These are phyloP conservation scores for Neofusicoccum ribis DNA, from an alignment of 2,329 filamentous ascomycete genomes.

Conservation along the genomic window DNA sequence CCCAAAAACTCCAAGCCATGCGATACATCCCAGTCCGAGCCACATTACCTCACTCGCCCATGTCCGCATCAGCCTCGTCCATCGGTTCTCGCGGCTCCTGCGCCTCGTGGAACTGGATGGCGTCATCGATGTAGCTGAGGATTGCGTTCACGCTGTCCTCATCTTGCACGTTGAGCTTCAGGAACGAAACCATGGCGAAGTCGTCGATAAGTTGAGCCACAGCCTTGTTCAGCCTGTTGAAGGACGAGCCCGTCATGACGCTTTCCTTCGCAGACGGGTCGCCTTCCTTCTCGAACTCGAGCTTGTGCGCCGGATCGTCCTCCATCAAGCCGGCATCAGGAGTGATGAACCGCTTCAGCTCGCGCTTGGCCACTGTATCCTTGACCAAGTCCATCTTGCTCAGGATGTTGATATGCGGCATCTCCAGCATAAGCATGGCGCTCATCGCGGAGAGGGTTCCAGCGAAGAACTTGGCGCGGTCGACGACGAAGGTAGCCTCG, in stretches of 20 bases:
- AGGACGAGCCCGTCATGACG: conserved; percentile 78
- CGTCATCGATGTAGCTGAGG: conserved; percentile 90
- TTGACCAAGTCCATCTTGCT: conserved; percentile 98
- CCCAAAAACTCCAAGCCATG: conserved; percentile 16
- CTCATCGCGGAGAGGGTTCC: conserved; percentile 96
- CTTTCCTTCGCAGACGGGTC: conserved; percentile 67
- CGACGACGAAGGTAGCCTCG: conserved; percentile 92
- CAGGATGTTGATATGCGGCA: conserved; percentile 93
- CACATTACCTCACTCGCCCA: conserved; percentile 26
- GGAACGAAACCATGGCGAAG: conserved; percentile 96
- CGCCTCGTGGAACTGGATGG: conserved; percentile 89
- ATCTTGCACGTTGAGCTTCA: conserved; percentile 84
- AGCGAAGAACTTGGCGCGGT: conserved; percentile 95
- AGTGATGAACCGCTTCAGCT: conserved; percentile 86
- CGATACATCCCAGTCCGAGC: background rate
- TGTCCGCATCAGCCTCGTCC: conserved; percentile 54
- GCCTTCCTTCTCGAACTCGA: conserved; percentile 22
- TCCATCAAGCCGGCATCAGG: conserved; percentile 82
- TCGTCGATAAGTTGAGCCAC: conserved; percentile 92
- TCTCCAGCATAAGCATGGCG: conserved; percentile 97
- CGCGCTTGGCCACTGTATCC: conserved; percentile 80
- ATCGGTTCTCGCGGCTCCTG: conserved; percentile 85
- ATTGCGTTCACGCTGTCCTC: conserved; percentile 87
- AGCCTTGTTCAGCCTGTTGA: conserved; percentile 79
- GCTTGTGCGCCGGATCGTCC: conserved; percentile 64